Evolutionary conservation across 441 rosid genomes (phyloP).

Genomic region (Hura crepitans): DNA sequence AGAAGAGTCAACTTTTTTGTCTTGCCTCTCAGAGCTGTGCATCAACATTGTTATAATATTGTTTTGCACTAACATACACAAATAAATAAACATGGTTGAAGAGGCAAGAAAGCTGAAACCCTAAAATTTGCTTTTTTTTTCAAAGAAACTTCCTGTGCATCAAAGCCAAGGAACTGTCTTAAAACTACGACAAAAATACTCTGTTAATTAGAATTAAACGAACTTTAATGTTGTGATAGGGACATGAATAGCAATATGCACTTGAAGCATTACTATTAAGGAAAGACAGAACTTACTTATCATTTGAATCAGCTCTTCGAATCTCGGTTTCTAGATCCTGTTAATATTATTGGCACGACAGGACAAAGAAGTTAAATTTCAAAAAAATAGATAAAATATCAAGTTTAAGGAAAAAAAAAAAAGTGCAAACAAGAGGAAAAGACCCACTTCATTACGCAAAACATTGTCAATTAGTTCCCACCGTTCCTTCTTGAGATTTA

Average conservation of each 20-base stretch:
- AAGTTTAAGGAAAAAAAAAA: not conserved
- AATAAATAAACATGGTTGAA: not conserved
- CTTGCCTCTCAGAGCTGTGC: no score
- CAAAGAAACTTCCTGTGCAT: no score
- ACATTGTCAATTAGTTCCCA: slow-evolving; percentile 45
- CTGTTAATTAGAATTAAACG: not conserved
- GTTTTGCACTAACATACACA: not conserved
- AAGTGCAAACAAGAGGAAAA: slow-evolving; percentile 1
- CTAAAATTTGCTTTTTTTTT: not conserved
- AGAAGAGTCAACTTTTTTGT: no score
- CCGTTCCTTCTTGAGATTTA: slow-evolving; percentile 44
- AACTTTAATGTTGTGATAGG: not conserved
- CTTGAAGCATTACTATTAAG: not conserved
- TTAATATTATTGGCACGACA: slow-evolving; percentile 18
- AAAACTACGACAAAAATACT: not conserved
- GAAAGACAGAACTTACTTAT: slow-evolving; percentile 36
- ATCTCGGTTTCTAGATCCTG: slow-evolving; percentile 34
- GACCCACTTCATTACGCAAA: slow-evolving; percentile 32
- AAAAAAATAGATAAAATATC: not conserved
- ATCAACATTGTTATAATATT: no score
- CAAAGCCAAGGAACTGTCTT: not conserved
- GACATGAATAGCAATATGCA: not conserved
- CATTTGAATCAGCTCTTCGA: slow-evolving; percentile 34
- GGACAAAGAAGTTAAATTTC: slow-evolving; percentile 2
- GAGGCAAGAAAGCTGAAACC: not conserved